These are phyloP conservation scores for Zostera marina DNA, from an alignment of 116 monocot genomes.

Conservation along the genomic window DNA sequence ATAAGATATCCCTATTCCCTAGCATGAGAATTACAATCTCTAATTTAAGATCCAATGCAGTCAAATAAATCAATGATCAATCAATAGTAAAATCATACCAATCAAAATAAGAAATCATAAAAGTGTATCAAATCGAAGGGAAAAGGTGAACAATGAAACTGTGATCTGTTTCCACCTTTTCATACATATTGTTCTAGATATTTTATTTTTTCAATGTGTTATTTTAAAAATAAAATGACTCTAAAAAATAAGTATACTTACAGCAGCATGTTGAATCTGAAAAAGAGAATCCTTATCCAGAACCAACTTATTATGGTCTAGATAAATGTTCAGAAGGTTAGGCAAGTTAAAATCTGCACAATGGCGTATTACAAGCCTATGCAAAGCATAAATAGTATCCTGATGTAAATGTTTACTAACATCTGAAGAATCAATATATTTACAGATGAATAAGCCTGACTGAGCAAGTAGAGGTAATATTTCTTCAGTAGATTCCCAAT, in stretches of 20 bases:
- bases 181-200: too few species aligned
- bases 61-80: too few species aligned
- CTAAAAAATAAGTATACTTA: conserved; percentile 31
- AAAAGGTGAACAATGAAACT: too few species aligned
- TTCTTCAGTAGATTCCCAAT: conserved; percentile 55
- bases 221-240: conserved; percentile 6
- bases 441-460: conserved; percentile 33
- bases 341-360: conserved; percentile 61
- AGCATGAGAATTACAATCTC: too few species aligned
- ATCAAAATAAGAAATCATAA: too few species aligned
- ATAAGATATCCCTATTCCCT: too few species aligned
- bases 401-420: conserved; percentile 5
- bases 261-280: conserved; percentile 46
- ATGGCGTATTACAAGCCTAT: conserved; percentile 50
- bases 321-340: conserved; percentile 67
- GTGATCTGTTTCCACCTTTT: too few species aligned
- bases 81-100: too few species aligned
- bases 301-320: conserved; percentile 59
- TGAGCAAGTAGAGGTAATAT: conserved; percentile 48
- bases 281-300: conserved; percentile 32
- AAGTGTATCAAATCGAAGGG: too few species aligned
- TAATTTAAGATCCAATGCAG: too few species aligned
- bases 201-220: too few species aligned
- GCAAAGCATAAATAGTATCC: conserved; percentile 34
- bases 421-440: conserved; percentile 12